Percentiles rank a stretch among this genome's conserved stretches.
Evolutionary conservation across 306 rosid genomes (phyloP).

Genomic region (Begonia masoniana): DNA sequence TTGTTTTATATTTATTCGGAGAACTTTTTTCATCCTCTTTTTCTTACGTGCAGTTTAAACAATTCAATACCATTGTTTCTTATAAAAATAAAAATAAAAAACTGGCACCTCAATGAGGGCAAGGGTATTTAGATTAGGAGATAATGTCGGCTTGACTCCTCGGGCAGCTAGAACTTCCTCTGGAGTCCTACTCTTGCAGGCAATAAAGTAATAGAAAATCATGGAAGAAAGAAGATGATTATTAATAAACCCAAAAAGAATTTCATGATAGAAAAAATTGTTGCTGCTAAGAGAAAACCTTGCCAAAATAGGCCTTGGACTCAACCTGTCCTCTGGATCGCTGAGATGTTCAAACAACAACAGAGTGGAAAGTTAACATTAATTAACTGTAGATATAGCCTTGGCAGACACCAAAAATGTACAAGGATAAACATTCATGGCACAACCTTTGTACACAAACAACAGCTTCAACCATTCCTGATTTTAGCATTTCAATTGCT

Average conservation of each 20-base stretch:
- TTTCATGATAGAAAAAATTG: neutral
- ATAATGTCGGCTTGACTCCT: conserved; percentile 95
- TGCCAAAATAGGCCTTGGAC: conserved; percentile 82
- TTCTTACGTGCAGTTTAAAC: too few relatives aligned
- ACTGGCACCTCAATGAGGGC: conserved; percentile 81
- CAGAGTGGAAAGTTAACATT: neutral
- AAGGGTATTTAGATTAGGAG: conserved; percentile 88
- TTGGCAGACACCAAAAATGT: too few relatives aligned
- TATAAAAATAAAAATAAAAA: conserved; percentile 9
- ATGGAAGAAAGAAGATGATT: neutral
- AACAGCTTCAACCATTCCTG: conserved; percentile 98
- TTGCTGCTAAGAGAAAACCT: conserved; percentile 36
- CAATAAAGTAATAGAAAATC: neutral
- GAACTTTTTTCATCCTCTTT: too few relatives aligned
- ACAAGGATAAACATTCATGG: too few relatives aligned
- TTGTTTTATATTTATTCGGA: too few relatives aligned
- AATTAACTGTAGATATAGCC: too few relatives aligned
- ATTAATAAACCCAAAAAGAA: neutral
- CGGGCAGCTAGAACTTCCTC: conserved; percentile 92
- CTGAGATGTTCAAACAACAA: conserved; percentile 23
- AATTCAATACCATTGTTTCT: too few relatives aligned
- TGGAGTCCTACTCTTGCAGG: conserved; percentile 51
- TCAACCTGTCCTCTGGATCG: conserved; percentile 88
- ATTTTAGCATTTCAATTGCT: conserved; percentile 90
- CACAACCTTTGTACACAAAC: conserved; percentile 86